These are phyloP conservation scores for Xylaria multiplex DNA, from an alignment of 2,329 filamentous ascomycete genomes.

Conservation along the genomic window DNA sequence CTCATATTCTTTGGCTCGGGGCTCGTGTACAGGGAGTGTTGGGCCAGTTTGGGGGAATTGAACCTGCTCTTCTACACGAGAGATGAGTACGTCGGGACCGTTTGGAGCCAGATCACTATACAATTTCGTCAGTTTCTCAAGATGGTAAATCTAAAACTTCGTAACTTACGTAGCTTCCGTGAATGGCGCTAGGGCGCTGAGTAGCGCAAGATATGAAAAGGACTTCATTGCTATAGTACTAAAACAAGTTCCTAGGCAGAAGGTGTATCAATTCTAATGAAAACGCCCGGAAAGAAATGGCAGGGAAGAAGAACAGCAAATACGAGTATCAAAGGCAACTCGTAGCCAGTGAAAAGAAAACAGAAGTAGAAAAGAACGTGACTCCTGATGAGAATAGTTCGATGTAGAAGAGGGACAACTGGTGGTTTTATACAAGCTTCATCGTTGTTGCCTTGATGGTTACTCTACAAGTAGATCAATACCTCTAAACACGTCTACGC, in stretches of 20 bases:
- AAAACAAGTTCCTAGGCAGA: background rate
- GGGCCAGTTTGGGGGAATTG: conserved; percentile 21
- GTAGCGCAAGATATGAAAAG: conserved; percentile 33
- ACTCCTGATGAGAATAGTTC: background rate
- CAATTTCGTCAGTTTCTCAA: background rate
- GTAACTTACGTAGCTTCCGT: conserved; percentile 21
- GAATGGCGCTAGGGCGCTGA: conserved; percentile 27
- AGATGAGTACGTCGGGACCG: conserved; percentile 25
- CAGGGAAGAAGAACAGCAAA: conserved; percentile 1
- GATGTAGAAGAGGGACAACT: background rate
- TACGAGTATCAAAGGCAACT: conserved; percentile 13
- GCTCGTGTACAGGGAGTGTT: conserved; percentile 3
- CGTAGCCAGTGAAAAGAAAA: conserved; percentile 16
- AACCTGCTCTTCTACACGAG: conserved; percentile 16
- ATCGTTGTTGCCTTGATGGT: background rate
- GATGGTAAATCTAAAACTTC: background rate
- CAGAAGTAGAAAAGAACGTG: conserved; percentile 30
- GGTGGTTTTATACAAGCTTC: conserved; percentile 23
- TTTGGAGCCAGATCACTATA: conserved; percentile 25
- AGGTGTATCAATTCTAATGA: background rate
- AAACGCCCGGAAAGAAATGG: background rate
- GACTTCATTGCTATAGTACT: conserved; percentile 21
- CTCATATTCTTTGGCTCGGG: conserved; percentile 41
- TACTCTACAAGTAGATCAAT: background rate
- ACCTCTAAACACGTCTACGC: background rate